Base-by-base conservation (phyloP, 169 alveolate genomes). In the Plasmodium malariae region DNA sequence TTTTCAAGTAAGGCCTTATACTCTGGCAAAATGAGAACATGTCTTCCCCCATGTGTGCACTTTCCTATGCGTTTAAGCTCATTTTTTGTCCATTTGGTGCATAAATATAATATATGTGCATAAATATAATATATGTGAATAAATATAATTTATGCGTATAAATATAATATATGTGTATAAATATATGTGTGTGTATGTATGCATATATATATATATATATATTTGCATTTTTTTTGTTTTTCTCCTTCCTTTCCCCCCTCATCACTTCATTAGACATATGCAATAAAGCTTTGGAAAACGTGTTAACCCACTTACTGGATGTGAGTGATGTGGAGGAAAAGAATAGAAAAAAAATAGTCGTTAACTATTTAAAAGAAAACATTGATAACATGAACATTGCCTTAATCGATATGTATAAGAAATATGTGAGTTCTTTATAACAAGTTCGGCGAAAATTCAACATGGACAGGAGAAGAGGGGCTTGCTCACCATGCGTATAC, bases 351-450 rank as follows among this genome's bases (percentile, higher is more conserved):
- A 49, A 69, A 24, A 37, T 57, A 34, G 65, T 80, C 14, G 69
- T 63, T 19, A 80, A 65, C 28, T 80, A 80, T 57, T 36, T 80
- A 48, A 67, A 48, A 43, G 90, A 80, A n/a, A 80, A 80, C 28
- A 69, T 80, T 12, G 90, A 80, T 24, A 71, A 60, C 17, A 48
- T 80, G 90, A 80, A 80, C 43, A 32, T 63, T 43, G 78, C 83
- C 17, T 32, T 80, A 17, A 45, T 80, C 40, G 71, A 80, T 30
- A 80, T 80, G 90, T 80, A 65, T 48, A 80, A 80, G 26, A 80
- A 80, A 59, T 80, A 80, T 69, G 17, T 28, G 30, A 69, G 28
- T 49, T 67, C 28, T 49, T 43, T 48, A 24, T 78, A 80, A 55
- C 28, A 55, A 60, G 37, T 37, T 19, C 7, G 30, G 14, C 11